phyloP scores from a whole-genome alignment of 2,329 filamentous ascomycete species.

The Cordyceps pruinosa region DNA sequence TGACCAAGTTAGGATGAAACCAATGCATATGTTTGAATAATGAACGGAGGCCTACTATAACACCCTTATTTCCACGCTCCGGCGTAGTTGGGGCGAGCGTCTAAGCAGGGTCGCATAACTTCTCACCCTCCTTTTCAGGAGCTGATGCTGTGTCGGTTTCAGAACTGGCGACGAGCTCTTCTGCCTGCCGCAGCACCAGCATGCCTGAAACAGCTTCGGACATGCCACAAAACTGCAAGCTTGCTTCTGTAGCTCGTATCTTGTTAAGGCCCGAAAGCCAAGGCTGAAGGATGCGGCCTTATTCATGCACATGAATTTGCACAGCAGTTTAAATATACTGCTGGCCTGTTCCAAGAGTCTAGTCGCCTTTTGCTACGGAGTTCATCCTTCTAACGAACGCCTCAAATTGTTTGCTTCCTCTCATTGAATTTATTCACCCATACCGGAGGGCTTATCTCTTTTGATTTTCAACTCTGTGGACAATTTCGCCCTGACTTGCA shows the following conservation, averaged over 20 bases:
- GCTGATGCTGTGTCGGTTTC: conserved; percentile 10
- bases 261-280: background rate
- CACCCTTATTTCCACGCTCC: background rate
- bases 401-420: background rate
- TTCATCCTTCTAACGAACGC: no score
- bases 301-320: background rate
- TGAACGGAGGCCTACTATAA: background rate
- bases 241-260: background rate
- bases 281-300: background rate
- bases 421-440: background rate
- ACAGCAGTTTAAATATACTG: background rate
- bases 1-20: no score
- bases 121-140: background rate
- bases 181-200: background rate
- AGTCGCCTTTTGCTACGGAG: no score
- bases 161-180: conserved; percentile 5
- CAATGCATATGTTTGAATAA: background rate
- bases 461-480: background rate
- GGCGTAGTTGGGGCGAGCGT: background rate
- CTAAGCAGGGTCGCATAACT: background rate
- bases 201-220: conserved; percentile 8
- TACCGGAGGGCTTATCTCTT: background rate
- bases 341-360: background rate
- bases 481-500: background rate
- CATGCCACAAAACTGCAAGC: background rate